Conservation (phyloP, 805 yeast genomes). For the Alloascoidea hylecoeti region DNA sequence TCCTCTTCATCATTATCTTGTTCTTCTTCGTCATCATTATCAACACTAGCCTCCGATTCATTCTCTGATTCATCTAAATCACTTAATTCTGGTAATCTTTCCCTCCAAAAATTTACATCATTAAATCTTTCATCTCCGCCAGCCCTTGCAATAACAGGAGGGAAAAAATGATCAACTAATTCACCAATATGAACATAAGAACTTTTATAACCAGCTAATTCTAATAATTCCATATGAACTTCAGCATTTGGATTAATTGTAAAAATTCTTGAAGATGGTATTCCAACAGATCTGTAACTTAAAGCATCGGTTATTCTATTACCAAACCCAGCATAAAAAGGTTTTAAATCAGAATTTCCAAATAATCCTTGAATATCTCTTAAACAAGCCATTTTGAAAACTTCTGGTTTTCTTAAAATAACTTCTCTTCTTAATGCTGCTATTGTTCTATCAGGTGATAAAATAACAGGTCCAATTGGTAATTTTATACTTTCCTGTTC, state of each 20-base stretch:
- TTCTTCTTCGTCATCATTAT: conserved; percentile 8
- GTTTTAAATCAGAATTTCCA: conserved; percentile 38
- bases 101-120: conserved; percentile 90
- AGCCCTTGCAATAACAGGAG: conserved; percentile 41
- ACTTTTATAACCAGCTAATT: conserved; percentile 83
- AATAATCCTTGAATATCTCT: conserved; percentile 72
- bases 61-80: conserved; percentile 12
- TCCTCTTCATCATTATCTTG: conserved; percentile 7
- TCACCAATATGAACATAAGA: conserved; percentile 85
- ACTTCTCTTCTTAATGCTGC: conserved; percentile 91
- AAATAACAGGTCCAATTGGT: conserved; percentile 86
- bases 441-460: conserved; percentile 92
- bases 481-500: conserved; percentile 53
- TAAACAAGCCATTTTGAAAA: conserved; percentile 96
- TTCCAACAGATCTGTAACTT: conserved; percentile 84
- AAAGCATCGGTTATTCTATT: conserved; percentile 94
- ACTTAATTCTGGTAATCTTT: conserved; percentile 42
- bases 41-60: conserved; percentile 2
- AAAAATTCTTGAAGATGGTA: conserved; percentile 87
- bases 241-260: conserved; percentile 95
- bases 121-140: conserved; percentile 47
- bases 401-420: conserved; percentile 88
- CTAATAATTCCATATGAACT: conserved; percentile 92
- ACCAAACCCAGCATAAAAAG: conserved; percentile 96
- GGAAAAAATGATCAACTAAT: conserved; percentile 93